These are phyloP conservation scores for Spiraea crenata DNA, from an alignment of 331 rosid species.

Conservation along the genomic window DNA sequence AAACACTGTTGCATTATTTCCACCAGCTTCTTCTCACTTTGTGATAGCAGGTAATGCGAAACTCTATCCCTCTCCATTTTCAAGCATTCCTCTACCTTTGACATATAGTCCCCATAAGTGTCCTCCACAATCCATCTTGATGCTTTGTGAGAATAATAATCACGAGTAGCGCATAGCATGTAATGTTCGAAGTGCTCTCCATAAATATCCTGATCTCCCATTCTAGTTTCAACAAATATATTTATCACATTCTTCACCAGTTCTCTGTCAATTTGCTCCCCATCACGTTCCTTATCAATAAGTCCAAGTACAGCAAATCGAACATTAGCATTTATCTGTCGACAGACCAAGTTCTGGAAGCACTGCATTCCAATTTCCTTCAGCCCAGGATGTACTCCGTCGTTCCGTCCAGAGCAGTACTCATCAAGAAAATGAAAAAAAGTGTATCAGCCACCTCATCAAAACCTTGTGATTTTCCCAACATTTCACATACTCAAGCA, in stretches of 20 bases:
- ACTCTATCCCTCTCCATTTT: constrained; percentile 67
- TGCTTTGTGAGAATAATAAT: constrained; percentile 60
- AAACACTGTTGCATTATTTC: constrained; percentile 71
- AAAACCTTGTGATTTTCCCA: no score
- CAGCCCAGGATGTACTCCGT: no score
- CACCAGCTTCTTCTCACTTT: constrained; percentile 64
- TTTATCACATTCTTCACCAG: not conserved
- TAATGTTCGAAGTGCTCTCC: not conserved
- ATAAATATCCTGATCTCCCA: not conserved
- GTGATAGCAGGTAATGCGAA: constrained; percentile 54
- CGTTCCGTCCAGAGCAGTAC: no score
- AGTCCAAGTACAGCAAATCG: constrained; percentile 43
- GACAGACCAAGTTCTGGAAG: not conserved
- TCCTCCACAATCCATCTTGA: constrained; percentile 56
- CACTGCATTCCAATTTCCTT: no score
- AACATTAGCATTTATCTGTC: constrained; percentile 30
- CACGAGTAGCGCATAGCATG: constrained; percentile 50
- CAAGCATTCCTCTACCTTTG: constrained; percentile 74
- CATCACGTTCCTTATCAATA: not conserved
- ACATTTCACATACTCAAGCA: no score
- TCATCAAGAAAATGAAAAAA: no score
- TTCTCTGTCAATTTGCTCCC: not conserved
- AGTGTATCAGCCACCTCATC: no score
- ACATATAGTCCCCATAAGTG: constrained; percentile 73
- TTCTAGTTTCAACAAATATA: not conserved